A percentile compares a stretch with the other conserved stretches of the same genome.
phyloP scores from a whole-genome alignment of 805 yeast species.

The Candida piceae region DNA sequence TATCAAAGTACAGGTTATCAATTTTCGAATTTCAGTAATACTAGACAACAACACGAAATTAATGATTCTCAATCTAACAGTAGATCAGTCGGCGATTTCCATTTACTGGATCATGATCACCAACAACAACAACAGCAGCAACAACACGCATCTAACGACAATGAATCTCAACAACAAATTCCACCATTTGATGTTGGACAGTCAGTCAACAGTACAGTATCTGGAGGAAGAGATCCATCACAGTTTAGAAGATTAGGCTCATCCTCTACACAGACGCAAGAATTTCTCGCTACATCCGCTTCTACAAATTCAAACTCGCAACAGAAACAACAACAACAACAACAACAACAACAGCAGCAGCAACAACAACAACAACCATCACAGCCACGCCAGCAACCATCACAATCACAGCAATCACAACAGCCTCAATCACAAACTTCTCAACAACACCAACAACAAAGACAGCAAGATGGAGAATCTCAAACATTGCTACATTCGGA shows the following conservation, averaged over 20 bases:
- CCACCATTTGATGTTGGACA: not conserved
- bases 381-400: not conserved
- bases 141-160: no score
- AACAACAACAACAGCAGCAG: slow-evolving; percentile 2
- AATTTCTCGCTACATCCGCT: no score
- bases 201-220: no score
- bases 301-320: no score
- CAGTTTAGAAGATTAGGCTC: no score
- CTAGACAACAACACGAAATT: slow-evolving; percentile 9
- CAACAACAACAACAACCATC: slow-evolving; percentile 1
- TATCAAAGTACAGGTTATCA: slow-evolving; percentile 2
- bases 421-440: no score
- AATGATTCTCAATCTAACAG: not conserved
- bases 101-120: not conserved
- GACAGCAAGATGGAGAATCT: slow-evolving; percentile 9
- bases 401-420: not conserved
- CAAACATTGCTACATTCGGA: no score
- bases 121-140: no score
- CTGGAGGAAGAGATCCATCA: no score
- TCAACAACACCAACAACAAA: slow-evolving; percentile 1
- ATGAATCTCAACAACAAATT: no score
- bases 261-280: no score
- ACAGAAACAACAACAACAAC: slow-evolving; percentile 5
- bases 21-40: slow-evolving; percentile 8
- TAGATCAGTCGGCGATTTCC: not conserved